Conservation (phyloP, 2,329 filamentous ascomycete species). For the Venturia effusa region DNA sequence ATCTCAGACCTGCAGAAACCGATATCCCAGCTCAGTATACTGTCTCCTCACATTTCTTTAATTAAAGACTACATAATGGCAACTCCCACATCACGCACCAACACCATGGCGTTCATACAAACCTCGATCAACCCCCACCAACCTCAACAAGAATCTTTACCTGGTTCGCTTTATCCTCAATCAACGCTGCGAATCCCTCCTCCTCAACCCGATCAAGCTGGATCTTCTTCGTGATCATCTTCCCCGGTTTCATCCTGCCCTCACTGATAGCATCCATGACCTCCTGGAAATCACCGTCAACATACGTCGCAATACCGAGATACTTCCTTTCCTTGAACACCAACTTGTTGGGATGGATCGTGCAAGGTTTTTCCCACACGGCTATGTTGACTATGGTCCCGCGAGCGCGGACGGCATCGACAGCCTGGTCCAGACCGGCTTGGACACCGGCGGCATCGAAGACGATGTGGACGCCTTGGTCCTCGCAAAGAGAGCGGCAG, state of each 20-base stretch:
- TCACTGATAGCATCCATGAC: constrained; percentile 36
- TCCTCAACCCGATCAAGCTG: constrained; percentile 35
- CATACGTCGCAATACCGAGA: constrained; percentile 41
- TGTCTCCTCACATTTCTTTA: background rate
- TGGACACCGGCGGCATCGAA: constrained; percentile 46
- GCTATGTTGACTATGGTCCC: constrained; percentile 46
- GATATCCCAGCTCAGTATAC: background rate
- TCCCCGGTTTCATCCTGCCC: constrained; percentile 29
- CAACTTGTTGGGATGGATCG: constrained; percentile 39
- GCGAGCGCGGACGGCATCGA: constrained; percentile 37
- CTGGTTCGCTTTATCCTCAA: constrained; percentile 11
- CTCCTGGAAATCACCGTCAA: constrained; percentile 39
- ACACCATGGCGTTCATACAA: background rate
- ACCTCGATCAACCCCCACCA: background rate
- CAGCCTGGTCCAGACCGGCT: constrained; percentile 36
- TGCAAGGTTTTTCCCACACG: constrained; percentile 43
- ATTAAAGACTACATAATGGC: background rate
- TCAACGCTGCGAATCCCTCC: constrained; percentile 10
- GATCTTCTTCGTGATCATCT: constrained; percentile 41
- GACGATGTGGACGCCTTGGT: constrained; percentile 37
- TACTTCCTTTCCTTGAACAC: constrained; percentile 44
- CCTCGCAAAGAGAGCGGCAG: constrained; percentile 33
- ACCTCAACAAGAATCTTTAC: constrained; percentile 11
- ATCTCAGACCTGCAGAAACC: background rate
- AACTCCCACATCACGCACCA: background rate